Base-by-base conservation (phyloP, 805 yeast species). In the Yamadazyma phyllophila region DNA sequence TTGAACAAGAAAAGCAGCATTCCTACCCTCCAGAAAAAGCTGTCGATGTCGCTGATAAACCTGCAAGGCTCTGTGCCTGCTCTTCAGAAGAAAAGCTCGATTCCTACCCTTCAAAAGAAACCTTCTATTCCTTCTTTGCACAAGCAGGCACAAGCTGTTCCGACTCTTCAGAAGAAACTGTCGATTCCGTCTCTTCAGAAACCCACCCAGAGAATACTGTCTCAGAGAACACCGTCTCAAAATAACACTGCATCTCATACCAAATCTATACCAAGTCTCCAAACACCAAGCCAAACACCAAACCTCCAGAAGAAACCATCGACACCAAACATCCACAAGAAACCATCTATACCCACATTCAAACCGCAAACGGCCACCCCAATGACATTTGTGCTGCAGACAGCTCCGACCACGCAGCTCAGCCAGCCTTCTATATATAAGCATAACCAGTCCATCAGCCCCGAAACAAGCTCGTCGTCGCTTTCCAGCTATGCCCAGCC, bases 401-500 rank as follows among this genome's bases (percentile, higher is more conserved):
- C 44, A n/a, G 26, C 39, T 2, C 41, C 48, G 7, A 41, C 46
- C 27, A 41, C 44, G 8, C 39, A 41, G 11, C 17, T 29, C 26
- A 42, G 40, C 33, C 31, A 34, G 13, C 35, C 40, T 24, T 36
- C 45, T 7, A 29, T 36, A 27, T 36, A 35, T 29, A 35, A 30
- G 15, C 32, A 33, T 13, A 24, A 26, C 34, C 12, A 16, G n/a
- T 33, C 37, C 7, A 16, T 14, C 10, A 27, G 33, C 20, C 33
- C 42, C 7, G 35, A 39, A 29, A 13, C 38, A 12, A 34, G 17
- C 27, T 3, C 17, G n/a, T 33, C 39, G 6, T 41, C 44, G 4
- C 16, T 33, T 12, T 20, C 34, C 35, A 27, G 40, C 29, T 66
- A 64, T 46, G 58, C 63, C 50, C 63, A 65, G 50, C 77, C 76